phyloP scores from a whole-genome alignment of 2,329 filamentous ascomycete species.

The Eurotiales sp. region DNA sequence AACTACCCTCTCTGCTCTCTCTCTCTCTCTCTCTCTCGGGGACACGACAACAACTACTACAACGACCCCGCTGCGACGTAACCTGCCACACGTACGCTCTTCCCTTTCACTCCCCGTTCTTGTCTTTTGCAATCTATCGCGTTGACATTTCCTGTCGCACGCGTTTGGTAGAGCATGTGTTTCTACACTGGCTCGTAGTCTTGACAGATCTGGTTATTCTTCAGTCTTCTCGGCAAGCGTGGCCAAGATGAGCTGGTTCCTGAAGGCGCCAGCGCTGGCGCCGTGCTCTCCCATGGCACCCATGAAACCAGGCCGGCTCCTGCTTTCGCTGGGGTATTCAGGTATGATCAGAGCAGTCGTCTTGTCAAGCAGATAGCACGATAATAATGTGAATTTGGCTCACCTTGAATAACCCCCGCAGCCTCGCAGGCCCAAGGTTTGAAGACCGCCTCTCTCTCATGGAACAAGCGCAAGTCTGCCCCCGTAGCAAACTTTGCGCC shows the following conservation, averaged over 20 bases:
- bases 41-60: background rate
- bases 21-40: no score
- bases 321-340: conserved; percentile 3
- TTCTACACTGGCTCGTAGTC: background rate
- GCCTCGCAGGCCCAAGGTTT: conserved; percentile 2
- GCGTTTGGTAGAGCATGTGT: background rate
- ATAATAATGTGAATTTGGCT: background rate
- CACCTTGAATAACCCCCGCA: background rate
- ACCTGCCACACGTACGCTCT: background rate
- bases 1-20: no score
- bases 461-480: background rate
- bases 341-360: background rate
- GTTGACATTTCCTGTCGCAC: no score
- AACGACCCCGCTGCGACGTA: background rate
- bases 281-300: conserved; percentile 1
- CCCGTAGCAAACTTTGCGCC: background rate
- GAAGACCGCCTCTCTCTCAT: background rate
- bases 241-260: conserved; percentile 14
- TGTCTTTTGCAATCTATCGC: background rate
- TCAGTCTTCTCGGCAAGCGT: background rate
- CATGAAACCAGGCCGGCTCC: background rate
- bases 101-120: background rate
- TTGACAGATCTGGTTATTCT: no score
- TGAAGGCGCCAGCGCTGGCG: conserved; percentile 9
- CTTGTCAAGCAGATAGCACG: background rate